Evolutionary conservation across 495 filamentous ascomycete species (phyloP).

Genomic region (Cryomyces minteri): DNA sequence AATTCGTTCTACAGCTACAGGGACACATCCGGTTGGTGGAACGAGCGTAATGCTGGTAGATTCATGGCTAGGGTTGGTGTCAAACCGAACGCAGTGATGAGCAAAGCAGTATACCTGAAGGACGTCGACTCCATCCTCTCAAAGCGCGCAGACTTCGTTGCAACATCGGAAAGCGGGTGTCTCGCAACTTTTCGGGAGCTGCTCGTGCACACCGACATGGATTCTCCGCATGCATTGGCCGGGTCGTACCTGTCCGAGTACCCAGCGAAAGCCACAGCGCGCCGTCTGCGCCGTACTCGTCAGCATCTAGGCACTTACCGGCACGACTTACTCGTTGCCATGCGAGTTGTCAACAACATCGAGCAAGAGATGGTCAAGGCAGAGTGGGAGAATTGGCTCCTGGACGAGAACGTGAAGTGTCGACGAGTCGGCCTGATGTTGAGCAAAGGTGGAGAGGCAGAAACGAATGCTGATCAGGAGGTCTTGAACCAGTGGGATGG

Average conservation of each 20-base stretch:
- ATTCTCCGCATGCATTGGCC: no score
- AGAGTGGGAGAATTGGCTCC: slow-evolving; percentile 86
- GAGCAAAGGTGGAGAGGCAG: slow-evolving; percentile 7
- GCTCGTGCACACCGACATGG: background rate
- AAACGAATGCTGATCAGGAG: slow-evolving; percentile 9
- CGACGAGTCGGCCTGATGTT: slow-evolving; percentile 31
- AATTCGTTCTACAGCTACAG: slow-evolving; percentile 57
- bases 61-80: slow-evolving; percentile 74
- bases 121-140: slow-evolving; percentile 57
- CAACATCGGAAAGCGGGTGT: slow-evolving; percentile 1
- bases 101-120: slow-evolving; percentile 61
- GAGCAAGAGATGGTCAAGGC: slow-evolving; percentile 66
- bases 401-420: slow-evolving; percentile 51
- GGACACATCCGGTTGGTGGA: slow-evolving; percentile 60
- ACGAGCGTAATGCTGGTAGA: slow-evolving; percentile 55
- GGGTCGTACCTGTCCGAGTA: no score
- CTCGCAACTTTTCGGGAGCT: slow-evolving; percentile 4
- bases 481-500: slow-evolving; percentile 23
- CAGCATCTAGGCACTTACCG: slow-evolving; percentile 68
- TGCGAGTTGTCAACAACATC: slow-evolving; percentile 76
- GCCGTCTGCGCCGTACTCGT: slow-evolving; percentile 53
- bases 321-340: slow-evolving; percentile 81
- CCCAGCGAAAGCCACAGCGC: slow-evolving; percentile 23
- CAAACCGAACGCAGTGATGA: slow-evolving; percentile 59
- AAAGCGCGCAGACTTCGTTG: slow-evolving; percentile 13